Evolutionary conservation across 805 yeast genomes (phyloP).

Genomic region (Komagataella phaffii): DNA sequence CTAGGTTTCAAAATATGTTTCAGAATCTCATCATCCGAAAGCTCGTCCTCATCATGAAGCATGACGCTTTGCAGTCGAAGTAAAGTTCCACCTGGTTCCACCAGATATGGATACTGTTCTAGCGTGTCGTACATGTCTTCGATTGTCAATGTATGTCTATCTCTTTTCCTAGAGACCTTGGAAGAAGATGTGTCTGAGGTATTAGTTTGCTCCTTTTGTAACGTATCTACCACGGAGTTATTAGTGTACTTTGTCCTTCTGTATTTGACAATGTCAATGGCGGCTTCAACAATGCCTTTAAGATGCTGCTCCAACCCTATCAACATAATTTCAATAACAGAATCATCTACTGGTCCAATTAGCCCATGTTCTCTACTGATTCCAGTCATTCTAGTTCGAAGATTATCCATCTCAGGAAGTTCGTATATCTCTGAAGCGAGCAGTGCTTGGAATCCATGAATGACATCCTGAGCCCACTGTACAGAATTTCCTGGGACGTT

Average conservation of each 20-base stretch:
- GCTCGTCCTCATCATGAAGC: conserved; percentile 43
- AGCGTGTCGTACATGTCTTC: conserved; percentile 60
- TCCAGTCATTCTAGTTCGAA: conserved; percentile 62
- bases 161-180: conserved; percentile 6
- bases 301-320: conserved; percentile 78
- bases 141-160: conserved; percentile 33
- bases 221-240: conserved; percentile 17
- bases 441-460: conserved; percentile 74
- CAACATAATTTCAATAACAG: conserved; percentile 61
- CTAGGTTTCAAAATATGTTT: neutral
- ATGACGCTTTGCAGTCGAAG: conserved; percentile 33
- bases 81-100: conserved; percentile 55
- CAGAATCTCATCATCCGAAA: neutral
- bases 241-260: conserved; percentile 32
- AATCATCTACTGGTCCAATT: conserved; percentile 65
- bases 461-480: conserved; percentile 88
- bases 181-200: conserved; percentile 5
- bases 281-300: conserved; percentile 58
- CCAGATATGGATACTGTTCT: conserved; percentile 48
- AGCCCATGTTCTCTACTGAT: conserved; percentile 84
- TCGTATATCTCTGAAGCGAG: conserved; percentile 67
- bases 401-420: conserved; percentile 64
- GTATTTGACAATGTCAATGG: conserved; percentile 59
- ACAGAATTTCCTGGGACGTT: conserved; percentile 30
- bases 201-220: neutral